phyloP scores from a whole-genome alignment of 1,139 yeast genomes.

The Kazachstania sp. region DNA sequence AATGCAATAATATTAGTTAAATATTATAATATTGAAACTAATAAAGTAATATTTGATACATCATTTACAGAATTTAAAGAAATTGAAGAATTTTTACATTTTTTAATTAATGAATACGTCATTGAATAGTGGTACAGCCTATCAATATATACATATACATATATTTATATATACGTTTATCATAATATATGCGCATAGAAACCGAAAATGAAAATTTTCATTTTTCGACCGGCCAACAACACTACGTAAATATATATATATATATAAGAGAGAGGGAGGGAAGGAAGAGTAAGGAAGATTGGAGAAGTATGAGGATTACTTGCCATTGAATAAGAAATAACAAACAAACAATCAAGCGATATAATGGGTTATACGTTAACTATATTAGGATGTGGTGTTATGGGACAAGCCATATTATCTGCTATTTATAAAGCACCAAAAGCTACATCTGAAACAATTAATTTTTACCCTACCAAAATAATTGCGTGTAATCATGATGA shows the following conservation, averaged over 20 bases:
- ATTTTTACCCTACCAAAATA: constrained; percentile 49
- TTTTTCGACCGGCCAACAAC: too few relatives aligned
- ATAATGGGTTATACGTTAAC: constrained; percentile 50
- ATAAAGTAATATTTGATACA: constrained; percentile 19
- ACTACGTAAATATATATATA: too few relatives aligned
- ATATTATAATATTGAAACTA: constrained; percentile 8
- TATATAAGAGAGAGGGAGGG: too few relatives aligned
- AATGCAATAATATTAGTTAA: constrained; percentile 23
- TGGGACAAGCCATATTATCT: constrained; percentile 92
- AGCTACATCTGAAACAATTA: constrained; percentile 30
- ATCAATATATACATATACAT: not conserved
- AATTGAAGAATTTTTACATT: constrained; percentile 29
- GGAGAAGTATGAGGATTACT: too few relatives aligned
- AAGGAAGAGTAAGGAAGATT: too few relatives aligned
- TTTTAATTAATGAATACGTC: constrained; percentile 24
- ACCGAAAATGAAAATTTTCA: too few relatives aligned
- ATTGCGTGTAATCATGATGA: constrained; percentile 66
- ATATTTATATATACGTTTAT: not conserved
- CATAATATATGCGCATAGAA: too few relatives aligned
- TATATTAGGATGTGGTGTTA: constrained; percentile 87
- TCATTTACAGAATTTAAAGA: constrained; percentile 29
- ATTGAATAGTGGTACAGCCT: not conserved
- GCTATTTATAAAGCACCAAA: constrained; percentile 54
- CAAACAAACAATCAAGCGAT: too few relatives aligned
- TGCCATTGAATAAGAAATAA: too few relatives aligned